phyloP scores from a whole-genome alignment of 2,329 filamentous ascomycete genomes.

The Colletotrichum shisoi region DNA sequence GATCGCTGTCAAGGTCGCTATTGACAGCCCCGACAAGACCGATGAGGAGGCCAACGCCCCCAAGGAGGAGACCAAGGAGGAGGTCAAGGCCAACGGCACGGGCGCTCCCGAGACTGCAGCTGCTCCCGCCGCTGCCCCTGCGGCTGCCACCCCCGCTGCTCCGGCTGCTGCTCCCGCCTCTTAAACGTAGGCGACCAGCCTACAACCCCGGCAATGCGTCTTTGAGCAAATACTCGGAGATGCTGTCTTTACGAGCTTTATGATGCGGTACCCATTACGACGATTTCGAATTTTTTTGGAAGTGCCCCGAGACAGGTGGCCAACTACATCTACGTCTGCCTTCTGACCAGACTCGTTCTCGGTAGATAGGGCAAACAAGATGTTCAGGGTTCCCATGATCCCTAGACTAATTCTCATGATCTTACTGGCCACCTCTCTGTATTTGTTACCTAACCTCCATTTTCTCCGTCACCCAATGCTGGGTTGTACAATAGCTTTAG shows the following conservation, averaged over 20 bases:
- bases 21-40: slow-evolving; percentile 97
- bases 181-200: slow-evolving; percentile 43
- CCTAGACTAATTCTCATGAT: slow-evolving; percentile 42
- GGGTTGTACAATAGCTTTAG: slow-evolving; percentile 51
- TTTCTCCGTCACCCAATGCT: slow-evolving; percentile 48
- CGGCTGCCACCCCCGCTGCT: slow-evolving; percentile 41
- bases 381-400: slow-evolving; percentile 38
- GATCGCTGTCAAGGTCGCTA: slow-evolving; percentile 99
- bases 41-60: slow-evolving; percentile 78
- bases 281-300: slow-evolving; percentile 41
- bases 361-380: slow-evolving; percentile 36
- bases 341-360: slow-evolving; percentile 36
- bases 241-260: slow-evolving; percentile 36
- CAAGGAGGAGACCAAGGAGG: slow-evolving; percentile 54
- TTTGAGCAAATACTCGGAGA: slow-evolving; percentile 18
- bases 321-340: slow-evolving; percentile 38
- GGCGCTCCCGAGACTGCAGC: slow-evolving; percentile 41
- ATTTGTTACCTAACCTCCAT: slow-evolving; percentile 46
- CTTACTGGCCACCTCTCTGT: slow-evolving; percentile 44
- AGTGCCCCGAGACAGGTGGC: slow-evolving; percentile 36
- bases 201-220: slow-evolving; percentile 30
- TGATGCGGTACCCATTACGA: slow-evolving; percentile 40
- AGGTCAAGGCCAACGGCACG: slow-evolving; percentile 55
- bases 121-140: slow-evolving; percentile 41
- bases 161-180: slow-evolving; percentile 45